These are phyloP conservation scores for Tolypocladium nubicola DNA, from an alignment of 2,329 filamentous ascomycete genomes.

Conservation along the genomic window DNA sequence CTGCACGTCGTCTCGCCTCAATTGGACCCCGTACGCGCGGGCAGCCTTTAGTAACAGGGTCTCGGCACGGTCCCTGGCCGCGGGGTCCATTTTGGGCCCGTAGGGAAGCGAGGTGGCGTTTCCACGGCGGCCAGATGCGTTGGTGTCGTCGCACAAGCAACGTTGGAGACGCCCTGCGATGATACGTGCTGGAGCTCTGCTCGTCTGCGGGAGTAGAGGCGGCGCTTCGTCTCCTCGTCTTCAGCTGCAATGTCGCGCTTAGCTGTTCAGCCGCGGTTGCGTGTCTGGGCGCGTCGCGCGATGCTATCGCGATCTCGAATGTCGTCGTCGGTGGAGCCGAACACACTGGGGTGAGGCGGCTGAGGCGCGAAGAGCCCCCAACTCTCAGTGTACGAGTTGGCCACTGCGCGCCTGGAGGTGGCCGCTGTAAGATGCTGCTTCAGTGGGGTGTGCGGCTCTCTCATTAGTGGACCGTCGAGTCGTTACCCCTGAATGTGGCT, in stretches of 20 bases:
- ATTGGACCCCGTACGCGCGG: slow-evolving; percentile 19
- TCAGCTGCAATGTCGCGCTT: background rate
- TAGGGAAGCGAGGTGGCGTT: slow-evolving; percentile 21
- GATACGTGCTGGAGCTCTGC: background rate
- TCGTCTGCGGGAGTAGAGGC: too few species aligned
- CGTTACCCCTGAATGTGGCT: background rate
- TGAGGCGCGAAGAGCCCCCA: background rate
- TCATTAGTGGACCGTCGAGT: background rate
- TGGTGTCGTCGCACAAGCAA: slow-evolving; percentile 10
- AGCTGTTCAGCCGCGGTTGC: background rate
- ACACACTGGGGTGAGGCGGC: background rate
- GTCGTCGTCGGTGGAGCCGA: background rate
- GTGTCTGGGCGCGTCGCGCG: background rate
- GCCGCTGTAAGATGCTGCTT: background rate
- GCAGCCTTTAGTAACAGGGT: slow-evolving; percentile 21
- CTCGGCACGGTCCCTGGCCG: slow-evolving; percentile 18
- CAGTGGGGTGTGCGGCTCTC: background rate
- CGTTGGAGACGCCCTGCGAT: background rate
- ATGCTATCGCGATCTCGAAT: background rate
- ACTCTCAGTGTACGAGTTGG: too few species aligned
- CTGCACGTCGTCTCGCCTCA: slow-evolving; percentile 25
- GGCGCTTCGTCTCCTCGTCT: background rate
- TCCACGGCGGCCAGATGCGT: background rate
- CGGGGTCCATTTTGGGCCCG: slow-evolving; percentile 17
- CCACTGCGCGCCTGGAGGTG: background rate